Evolutionary conservation across 2,329 filamentous ascomycete species (phyloP).

Genomic region (Pestalotiopsis sp.): DNA sequence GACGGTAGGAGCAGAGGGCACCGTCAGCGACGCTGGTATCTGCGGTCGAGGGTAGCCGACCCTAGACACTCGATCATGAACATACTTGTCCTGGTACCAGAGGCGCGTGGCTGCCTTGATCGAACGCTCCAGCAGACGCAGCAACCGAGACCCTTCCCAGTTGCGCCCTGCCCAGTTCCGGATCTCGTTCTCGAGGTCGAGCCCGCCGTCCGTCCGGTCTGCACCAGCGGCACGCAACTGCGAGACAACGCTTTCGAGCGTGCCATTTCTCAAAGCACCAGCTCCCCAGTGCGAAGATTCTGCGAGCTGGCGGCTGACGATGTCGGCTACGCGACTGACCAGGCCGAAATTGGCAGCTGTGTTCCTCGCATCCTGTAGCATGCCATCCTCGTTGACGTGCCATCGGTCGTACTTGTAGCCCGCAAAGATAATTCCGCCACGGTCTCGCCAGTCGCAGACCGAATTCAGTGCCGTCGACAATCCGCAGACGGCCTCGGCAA

Average conservation of each 20-base stretch:
- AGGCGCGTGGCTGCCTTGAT: constrained; percentile 76
- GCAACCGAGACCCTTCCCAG: constrained; percentile 86
- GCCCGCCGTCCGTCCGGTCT: constrained; percentile 30
- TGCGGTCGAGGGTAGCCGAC: constrained; percentile 69
- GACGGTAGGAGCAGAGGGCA: constrained; percentile 89
- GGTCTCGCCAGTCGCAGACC: constrained; percentile 89
- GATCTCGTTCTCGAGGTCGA: constrained; percentile 42
- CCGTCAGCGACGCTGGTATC: constrained; percentile 69
- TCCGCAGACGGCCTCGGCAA: constrained; percentile 95
- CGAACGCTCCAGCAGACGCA: constrained; percentile 82
- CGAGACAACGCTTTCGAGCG: constrained; percentile 50
- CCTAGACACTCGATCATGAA: constrained; percentile 58
- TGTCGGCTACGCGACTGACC: constrained; percentile 86
- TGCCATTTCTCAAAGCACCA: constrained; percentile 61
- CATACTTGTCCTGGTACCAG: constrained; percentile 84
- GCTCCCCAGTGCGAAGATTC: constrained; percentile 87
- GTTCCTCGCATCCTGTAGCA: constrained; percentile 72
- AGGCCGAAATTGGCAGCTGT: constrained; percentile 70
- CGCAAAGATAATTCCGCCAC: constrained; percentile 80
- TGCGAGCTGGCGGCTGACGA: constrained; percentile 82
- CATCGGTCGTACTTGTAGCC: constrained; percentile 79
- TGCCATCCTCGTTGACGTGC: constrained; percentile 86
- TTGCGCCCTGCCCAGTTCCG: constrained; percentile 68
- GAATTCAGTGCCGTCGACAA: constrained; percentile 94
- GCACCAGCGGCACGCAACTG: constrained; percentile 44